These are phyloP conservation scores for Cucumis melo DNA, from an alignment of 306 rosid species.

Conservation along the genomic window DNA sequence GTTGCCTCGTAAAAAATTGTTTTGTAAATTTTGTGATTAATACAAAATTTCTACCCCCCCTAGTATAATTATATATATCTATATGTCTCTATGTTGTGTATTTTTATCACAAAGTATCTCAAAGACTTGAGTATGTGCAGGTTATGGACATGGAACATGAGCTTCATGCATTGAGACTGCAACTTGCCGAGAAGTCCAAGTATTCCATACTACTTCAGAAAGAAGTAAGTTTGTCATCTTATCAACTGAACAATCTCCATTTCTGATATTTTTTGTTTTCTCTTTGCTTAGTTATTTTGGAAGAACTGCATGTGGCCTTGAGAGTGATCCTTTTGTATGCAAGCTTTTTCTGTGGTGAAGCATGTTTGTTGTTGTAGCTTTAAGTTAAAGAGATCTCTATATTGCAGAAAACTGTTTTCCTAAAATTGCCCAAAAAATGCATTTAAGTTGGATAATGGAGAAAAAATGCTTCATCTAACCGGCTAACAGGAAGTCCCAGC, in stretches of 20 bases:
- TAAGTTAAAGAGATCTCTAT: background rate
- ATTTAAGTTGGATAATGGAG: background rate
- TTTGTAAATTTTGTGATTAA: background rate
- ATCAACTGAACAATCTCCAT: background rate
- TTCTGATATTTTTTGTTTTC: background rate
- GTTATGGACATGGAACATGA: constrained; percentile 97
- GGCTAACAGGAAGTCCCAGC: background rate
- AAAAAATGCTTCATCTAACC: background rate
- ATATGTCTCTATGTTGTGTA: background rate
- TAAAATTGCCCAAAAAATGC: background rate
- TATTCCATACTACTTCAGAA: constrained; percentile 63
- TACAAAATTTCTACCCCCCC: background rate
- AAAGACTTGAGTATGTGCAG: constrained; percentile 23
- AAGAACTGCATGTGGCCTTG: background rate
- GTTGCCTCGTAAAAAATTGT: too few species aligned
- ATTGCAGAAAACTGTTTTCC: too few species aligned
- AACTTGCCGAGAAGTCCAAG: constrained; percentile 68
- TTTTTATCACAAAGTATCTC: background rate
- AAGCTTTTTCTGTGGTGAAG: background rate
- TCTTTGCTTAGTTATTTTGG: background rate
- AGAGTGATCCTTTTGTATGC: background rate
- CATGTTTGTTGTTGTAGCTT: background rate
- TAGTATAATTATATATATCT: background rate
- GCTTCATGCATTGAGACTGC: constrained; percentile 77
- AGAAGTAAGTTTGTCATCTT: constrained; percentile 36